Percentiles rank a stretch among this genome's conserved stretches.
Evolutionary conservation across 2,329 filamentous ascomycete genomes (phyloP).

Genomic region (Endocalyx cinctus): DNA sequence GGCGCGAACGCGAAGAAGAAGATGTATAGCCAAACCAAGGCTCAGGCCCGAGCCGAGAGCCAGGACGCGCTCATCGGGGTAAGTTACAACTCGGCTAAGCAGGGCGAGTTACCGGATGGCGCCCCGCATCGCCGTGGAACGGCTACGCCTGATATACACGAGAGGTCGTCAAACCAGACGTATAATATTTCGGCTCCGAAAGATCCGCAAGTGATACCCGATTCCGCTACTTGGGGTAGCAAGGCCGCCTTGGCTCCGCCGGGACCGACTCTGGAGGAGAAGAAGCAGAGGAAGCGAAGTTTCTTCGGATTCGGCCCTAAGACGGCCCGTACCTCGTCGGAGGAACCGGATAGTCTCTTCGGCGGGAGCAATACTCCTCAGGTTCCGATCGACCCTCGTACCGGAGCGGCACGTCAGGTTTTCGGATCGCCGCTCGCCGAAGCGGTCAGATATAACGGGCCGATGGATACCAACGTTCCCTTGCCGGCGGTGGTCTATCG

Average conservation of each 20-base stretch:
- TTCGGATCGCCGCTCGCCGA: constrained; percentile 85
- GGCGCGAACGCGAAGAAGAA: constrained; percentile 40
- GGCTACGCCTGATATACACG: constrained; percentile 21
- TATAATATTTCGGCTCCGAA: constrained; percentile 77
- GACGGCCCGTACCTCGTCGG: constrained; percentile 52
- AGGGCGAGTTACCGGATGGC: constrained; percentile 46
- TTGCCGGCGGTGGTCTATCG: constrained; percentile 92
- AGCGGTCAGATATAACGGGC: constrained; percentile 76
- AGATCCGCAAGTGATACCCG: constrained; percentile 78
- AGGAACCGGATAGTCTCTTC: constrained; percentile 53
- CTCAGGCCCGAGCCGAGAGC: constrained; percentile 28
- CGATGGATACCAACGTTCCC: constrained; percentile 66
- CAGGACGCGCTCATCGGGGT: constrained; percentile 51
- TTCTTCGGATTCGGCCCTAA: constrained; percentile 67
- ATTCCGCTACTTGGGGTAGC: constrained; percentile 81
- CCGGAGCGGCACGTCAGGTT: constrained; percentile 60
- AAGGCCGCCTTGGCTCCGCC: constrained; percentile 51
- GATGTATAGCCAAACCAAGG: constrained; percentile 27
- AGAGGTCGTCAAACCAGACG: constrained; percentile 32
- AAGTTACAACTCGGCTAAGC: constrained; percentile 52
- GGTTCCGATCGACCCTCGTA: constrained; percentile 36
- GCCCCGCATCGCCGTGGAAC: constrained; percentile 29
- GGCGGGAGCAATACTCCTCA: constrained; percentile 41
- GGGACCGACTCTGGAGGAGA: constrained; percentile 60
- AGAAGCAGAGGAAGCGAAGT: constrained; percentile 75